Conservation (phyloP, 2,329 filamentous ascomycete genomes). For the Colletotrichum tofieldiae region DNA sequence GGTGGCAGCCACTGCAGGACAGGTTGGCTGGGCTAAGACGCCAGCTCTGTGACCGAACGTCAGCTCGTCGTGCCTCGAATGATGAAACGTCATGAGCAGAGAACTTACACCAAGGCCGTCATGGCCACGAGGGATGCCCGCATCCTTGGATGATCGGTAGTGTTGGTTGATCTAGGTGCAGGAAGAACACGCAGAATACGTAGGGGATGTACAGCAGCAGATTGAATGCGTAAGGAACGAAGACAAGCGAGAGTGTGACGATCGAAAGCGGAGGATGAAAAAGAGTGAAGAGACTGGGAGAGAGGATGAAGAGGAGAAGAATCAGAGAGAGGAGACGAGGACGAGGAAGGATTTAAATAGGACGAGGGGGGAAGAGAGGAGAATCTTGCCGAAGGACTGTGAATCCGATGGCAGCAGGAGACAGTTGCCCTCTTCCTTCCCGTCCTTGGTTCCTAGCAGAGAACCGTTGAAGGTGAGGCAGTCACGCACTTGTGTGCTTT, state of each 20-base stretch:
- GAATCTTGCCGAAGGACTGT: not conserved
- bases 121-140: constrained; percentile 57
- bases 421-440: not conserved
- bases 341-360: constrained; percentile 13
- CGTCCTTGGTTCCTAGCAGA: not conserved
- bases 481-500: not conserved
- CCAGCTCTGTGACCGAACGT: constrained; percentile 42
- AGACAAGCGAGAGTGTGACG: constrained; percentile 33
- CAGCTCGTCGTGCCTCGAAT: constrained; percentile 32
- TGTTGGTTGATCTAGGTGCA: constrained; percentile 44
- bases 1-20: constrained; percentile 56
- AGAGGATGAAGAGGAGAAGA: constrained; percentile 16
- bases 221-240: constrained; percentile 37
- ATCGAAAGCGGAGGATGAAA: constrained; percentile 31
- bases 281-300: constrained; percentile 23
- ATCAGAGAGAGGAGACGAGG: not conserved
- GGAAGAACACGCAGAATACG: constrained; percentile 16
- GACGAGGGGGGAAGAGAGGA: not conserved
- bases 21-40: constrained; percentile 47
- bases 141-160: constrained; percentile 53
- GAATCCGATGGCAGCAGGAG: not conserved
- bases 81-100: not conserved
- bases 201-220: constrained; percentile 30
- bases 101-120: constrained; percentile 54
- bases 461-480: constrained; percentile 1